Conservation (phyloP, 306 rosid genomes). For the Phaseolus lunatus region DNA sequence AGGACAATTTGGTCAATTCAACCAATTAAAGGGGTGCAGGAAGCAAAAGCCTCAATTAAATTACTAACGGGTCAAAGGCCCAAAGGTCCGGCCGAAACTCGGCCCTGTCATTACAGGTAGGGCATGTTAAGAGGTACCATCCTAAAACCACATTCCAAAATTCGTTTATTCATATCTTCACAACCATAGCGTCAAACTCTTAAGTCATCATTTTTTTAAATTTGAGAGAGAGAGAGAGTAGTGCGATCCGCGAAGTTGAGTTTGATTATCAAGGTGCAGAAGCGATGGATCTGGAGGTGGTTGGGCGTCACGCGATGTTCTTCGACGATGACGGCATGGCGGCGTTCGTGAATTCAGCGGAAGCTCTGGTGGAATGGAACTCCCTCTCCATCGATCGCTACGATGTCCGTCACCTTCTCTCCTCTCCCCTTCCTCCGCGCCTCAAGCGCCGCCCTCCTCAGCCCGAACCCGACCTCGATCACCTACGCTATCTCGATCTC, state of each 20-base stretch:
- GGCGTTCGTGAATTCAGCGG: conserved; percentile 71
- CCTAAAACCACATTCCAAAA: background rate
- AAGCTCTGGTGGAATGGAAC: conserved; percentile 88
- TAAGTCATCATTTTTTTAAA: background rate
- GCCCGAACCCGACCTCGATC: conserved; percentile 62
- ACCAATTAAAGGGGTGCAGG: too few relatives aligned
- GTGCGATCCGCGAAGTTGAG: background rate
- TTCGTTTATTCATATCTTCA: background rate
- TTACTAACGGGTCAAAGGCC: conserved; percentile 5
- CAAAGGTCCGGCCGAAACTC: background rate
- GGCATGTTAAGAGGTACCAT: background rate
- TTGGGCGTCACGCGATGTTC: conserved; percentile 80
- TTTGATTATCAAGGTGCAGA: background rate
- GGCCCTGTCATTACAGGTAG: background rate
- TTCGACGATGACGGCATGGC: conserved; percentile 87
- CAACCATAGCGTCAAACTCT: background rate
- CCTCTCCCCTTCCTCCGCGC: conserved; percentile 70
- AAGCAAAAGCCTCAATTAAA: too few relatives aligned
- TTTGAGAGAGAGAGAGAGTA: background rate
- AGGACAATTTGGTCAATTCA: too few relatives aligned
- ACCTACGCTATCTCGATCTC: conserved; percentile 79
- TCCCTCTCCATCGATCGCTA: conserved; percentile 88
- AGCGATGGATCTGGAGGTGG: conserved; percentile 74
- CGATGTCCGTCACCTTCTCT: conserved; percentile 90
- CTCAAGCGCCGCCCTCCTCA: conserved; percentile 61